These are phyloP conservation scores for Lyophyllum atratum DNA, from an alignment of 768 basidiomycete species.

Conservation along the genomic window DNA sequence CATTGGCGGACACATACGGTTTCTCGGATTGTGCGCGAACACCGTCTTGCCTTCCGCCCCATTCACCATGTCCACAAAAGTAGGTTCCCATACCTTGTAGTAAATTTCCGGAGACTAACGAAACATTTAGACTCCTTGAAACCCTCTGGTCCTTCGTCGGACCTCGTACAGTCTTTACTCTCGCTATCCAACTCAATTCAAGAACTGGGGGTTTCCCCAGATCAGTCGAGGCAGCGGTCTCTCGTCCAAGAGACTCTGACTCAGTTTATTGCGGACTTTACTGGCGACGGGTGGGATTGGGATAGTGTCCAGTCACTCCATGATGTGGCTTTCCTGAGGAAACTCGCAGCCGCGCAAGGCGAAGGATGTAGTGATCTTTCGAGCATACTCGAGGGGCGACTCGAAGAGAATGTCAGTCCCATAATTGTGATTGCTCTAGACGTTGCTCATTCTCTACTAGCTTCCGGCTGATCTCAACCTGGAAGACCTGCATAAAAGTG, in stretches of 20 bases:
- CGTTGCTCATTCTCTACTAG: constrained; percentile 13
- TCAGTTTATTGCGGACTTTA: constrained; percentile 37
- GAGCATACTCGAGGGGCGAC: constrained; percentile 27
- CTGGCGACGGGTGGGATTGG: constrained; percentile 29
- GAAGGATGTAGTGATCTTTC: constrained; percentile 29
- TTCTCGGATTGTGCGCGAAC: constrained; percentile 29
- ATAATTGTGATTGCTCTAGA: background rate
- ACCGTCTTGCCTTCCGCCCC: constrained; percentile 19
- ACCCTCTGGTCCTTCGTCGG: constrained; percentile 49
- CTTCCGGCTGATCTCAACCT: constrained; percentile 11
- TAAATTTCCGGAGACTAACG: background rate
- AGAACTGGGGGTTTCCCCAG: constrained; percentile 51
- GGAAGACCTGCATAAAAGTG: constrained; percentile 16
- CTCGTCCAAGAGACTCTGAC: constrained; percentile 40
- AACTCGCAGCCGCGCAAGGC: constrained; percentile 37
- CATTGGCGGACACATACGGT: constrained; percentile 56
- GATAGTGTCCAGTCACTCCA: constrained; percentile 32
- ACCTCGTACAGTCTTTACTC: constrained; percentile 56
- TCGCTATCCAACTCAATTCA: constrained; percentile 54
- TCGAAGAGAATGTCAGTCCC: constrained; percentile 16
- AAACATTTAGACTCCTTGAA: constrained; percentile 3
- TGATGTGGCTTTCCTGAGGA: constrained; percentile 53
- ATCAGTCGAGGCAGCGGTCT: constrained; percentile 32
- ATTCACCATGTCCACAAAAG: constrained; percentile 22
- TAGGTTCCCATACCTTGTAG: constrained; percentile 9